phyloP scores from a whole-genome alignment of 1,284 basidiomycete species.

The Ustilago vetiveriae region DNA sequence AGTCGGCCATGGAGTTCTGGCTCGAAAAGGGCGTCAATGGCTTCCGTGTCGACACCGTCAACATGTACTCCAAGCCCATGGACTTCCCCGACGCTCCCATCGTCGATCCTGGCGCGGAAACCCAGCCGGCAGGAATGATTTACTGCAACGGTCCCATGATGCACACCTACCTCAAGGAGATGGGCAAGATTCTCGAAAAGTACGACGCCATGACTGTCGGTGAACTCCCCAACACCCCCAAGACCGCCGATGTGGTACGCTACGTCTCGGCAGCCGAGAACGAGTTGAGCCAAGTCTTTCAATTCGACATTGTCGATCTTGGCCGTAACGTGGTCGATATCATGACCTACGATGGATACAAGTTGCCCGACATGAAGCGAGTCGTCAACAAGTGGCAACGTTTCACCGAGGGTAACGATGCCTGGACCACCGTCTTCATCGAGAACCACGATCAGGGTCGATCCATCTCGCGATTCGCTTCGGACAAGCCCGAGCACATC shows the following conservation, averaged over 20 bases:
- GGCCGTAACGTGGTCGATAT: conserved; percentile 67
- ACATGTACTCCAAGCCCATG: conserved; percentile 62
- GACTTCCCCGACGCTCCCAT: conserved; percentile 65
- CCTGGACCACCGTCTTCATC: conserved; percentile 55
- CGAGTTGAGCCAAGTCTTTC: conserved; percentile 74
- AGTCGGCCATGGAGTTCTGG: conserved; percentile 78
- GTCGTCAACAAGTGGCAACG: conserved; percentile 74
- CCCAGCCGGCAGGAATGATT: conserved; percentile 72
- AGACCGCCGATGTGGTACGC: conserved; percentile 70
- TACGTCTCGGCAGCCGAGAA: conserved; percentile 75
- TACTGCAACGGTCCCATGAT: conserved; percentile 68
- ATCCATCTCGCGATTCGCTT: conserved; percentile 73
- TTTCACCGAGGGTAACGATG: conserved; percentile 46
- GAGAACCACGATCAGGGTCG: conserved; percentile 78
- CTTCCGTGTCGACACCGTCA: conserved; percentile 70
- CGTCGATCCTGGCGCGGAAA: conserved; percentile 71
- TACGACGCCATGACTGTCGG: conserved; percentile 75
- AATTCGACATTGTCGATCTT: conserved; percentile 75
- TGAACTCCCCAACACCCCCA: conserved; percentile 69
- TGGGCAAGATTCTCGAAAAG: conserved; percentile 70
- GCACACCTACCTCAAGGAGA: conserved; percentile 76
- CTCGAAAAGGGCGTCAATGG: conserved; percentile 78
- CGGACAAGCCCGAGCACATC: conserved; percentile 73
- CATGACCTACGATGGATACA: conserved; percentile 71
- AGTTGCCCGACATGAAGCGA: conserved; percentile 72